Evolutionary conservation across 768 basidiomycete species (phyloP), one percentile per base, ranked within the genome.

Genomic region (Leccinum variicolor): DNA sequence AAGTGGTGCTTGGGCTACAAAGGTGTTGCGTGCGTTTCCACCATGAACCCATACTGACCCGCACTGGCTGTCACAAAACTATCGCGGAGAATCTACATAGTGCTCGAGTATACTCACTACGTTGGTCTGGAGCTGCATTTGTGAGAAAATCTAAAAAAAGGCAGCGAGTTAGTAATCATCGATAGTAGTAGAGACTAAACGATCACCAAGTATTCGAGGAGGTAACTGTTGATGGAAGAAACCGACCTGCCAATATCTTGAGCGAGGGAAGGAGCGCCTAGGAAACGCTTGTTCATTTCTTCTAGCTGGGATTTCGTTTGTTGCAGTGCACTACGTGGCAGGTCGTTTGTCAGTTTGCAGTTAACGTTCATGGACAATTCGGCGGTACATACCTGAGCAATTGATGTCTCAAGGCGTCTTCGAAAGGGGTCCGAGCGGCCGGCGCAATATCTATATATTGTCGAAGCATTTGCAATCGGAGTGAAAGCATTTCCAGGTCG

Each of bases 151-250:
- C 39, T 3, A 29, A 14, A 34, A 13, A 41, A 39, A 39, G 7
- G 17, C 17, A 39, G 8, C 36, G n/a, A n/a, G n/a, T 41, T n/a
- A 39, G 34, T 6, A 6, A 39, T 39, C 39, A 10, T 41, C 39
- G 9, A 9, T 41, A 17, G 36, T 2, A 17, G 15, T 5, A n/a
- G 9, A n/a, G n/a, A 2, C 47, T 50, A 2, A 10, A 39, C 9
- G 3, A 28, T 53, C n/a, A 61, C 60, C 54, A 29, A 8, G 51
- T 41, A 55, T n/a, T 41, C 25, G 21, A 45, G 25, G 14, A 62
- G 41, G 14, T 15, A 15, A 10, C 29, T 33, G n/a, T 57, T 54
- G 45, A 54, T 41, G n/a, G 19, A 4, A 34, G 49, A n/a, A 19
- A 53, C 21, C n/a, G 49, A 43, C 6, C 48, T n/a, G 0, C 43